Conservation (phyloP, 441 rosid species). For the Brassica balearica region DNA sequence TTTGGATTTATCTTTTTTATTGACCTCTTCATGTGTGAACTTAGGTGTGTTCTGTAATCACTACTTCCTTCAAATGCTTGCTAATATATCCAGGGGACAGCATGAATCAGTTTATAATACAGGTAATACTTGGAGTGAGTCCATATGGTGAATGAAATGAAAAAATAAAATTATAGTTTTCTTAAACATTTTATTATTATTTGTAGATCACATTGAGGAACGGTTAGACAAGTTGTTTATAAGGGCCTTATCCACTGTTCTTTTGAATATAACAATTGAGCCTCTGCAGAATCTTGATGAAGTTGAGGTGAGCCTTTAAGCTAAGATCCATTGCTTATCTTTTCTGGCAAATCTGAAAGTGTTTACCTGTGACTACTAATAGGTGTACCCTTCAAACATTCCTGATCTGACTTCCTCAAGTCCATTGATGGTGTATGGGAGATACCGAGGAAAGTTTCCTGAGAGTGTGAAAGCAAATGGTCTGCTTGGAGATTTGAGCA, state of each 20-base stretch:
- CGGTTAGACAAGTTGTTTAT: constrained; percentile 60
- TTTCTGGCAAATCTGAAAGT: constrained; percentile 15
- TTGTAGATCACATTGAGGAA: constrained; percentile 70
- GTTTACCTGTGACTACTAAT: constrained; percentile 40
- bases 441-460: constrained; percentile 79
- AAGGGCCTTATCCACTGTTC: constrained; percentile 63
- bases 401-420: constrained; percentile 80
- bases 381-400: constrained; percentile 72
- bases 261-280: constrained; percentile 65
- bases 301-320: constrained; percentile 70
- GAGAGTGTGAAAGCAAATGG: constrained; percentile 66
- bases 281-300: constrained; percentile 62
- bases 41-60: constrained; percentile 78
- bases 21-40: no score
- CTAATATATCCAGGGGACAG: constrained; percentile 73
- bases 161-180: background rate
- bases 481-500: constrained; percentile 67
- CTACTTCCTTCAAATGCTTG: constrained; percentile 84
- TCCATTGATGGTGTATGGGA: constrained; percentile 70
- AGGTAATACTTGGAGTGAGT: constrained; percentile 33
- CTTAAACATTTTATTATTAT: constrained; percentile 4
- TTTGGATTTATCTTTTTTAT: no score
- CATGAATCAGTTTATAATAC: constrained; percentile 67
- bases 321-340: constrained; percentile 24
- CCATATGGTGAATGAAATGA: background rate